Conservation (phyloP, 306 rosid species). For the Pyrus communis region DNA sequence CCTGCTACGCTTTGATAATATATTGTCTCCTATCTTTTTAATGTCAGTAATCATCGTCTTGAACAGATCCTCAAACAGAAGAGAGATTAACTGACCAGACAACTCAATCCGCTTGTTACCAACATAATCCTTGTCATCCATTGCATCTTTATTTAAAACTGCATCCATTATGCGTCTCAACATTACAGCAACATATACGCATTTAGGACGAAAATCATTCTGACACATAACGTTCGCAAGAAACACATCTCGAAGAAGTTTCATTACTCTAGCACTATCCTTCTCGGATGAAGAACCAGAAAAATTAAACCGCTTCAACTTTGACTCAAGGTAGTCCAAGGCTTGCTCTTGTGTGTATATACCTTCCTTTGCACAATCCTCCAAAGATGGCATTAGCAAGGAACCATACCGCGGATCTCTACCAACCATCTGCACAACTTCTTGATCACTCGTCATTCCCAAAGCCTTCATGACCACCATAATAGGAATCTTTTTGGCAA, state of each 20-base stretch:
- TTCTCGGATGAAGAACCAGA: not conserved
- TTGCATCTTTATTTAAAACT: slow-evolving; percentile 73
- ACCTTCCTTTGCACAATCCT: slow-evolving; percentile 64
- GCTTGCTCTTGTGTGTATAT: slow-evolving; percentile 63
- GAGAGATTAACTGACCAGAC: slow-evolving; percentile 82
- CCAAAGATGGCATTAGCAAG: slow-evolving; percentile 72
- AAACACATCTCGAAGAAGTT: slow-evolving; percentile 59
- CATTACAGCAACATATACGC: slow-evolving; percentile 90
- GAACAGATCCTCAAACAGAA: slow-evolving; percentile 93
- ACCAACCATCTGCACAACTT: slow-evolving; percentile 84
- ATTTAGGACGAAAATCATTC: slow-evolving; percentile 68
- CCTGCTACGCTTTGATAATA: slow-evolving; percentile 47
- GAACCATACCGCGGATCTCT: slow-evolving; percentile 77
- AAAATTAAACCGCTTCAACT: slow-evolving; percentile 24
- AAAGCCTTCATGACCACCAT: slow-evolving; percentile 82
- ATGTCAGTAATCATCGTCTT: slow-evolving; percentile 62
- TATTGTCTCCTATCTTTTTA: slow-evolving; percentile 27
- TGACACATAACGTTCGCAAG: slow-evolving; percentile 61
- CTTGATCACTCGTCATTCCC: slow-evolving; percentile 93
- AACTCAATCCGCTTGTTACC: slow-evolving; percentile 93
- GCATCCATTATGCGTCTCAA: slow-evolving; percentile 91
- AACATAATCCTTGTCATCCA: slow-evolving; percentile 99
- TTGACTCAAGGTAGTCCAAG: slow-evolving; percentile 54
- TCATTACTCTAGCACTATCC: slow-evolving; percentile 22
- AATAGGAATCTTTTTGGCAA: slow-evolving; percentile 64